These are phyloP conservation scores for Aspergillus cejpii DNA, from an alignment of 2,329 filamentous ascomycete species.

Conservation along the genomic window DNA sequence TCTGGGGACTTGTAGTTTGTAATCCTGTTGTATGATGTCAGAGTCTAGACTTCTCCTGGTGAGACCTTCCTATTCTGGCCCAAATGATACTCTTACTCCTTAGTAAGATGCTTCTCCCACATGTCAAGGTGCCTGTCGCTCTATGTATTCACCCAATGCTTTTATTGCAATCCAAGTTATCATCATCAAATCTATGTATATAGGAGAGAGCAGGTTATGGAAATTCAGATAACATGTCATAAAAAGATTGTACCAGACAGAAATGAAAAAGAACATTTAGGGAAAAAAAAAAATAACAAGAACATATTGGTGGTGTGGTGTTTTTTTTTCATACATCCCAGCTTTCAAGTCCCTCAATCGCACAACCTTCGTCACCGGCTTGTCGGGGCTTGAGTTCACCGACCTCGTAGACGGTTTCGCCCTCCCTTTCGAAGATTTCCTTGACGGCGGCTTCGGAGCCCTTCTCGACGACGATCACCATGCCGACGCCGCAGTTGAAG, in stretches of 20 bases:
- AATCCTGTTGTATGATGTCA: not conserved
- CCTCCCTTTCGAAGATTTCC: conserved; percentile 55
- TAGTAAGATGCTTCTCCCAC: too few species aligned
- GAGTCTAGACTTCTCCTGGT: not conserved
- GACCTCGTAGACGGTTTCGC: conserved; percentile 71
- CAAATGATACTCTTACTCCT: too few species aligned
- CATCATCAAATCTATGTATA: conserved; percentile 5
- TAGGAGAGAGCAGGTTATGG: conserved; percentile 7
- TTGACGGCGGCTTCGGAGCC: conserved; percentile 57
- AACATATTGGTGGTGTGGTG: conserved; percentile 4
- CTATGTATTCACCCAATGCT: not conserved
- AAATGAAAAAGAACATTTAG: conserved; percentile 7
- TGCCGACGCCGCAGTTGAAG: conserved; percentile 92
- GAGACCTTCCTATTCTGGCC: too few species aligned
- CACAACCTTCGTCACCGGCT: conserved; percentile 52
- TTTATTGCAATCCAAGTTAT: not conserved
- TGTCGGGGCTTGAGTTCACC: conserved; percentile 61
- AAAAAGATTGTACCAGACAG: conserved; percentile 8
- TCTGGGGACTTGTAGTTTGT: not conserved
- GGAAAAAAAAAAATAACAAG: conserved; percentile 9
- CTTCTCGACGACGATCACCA: conserved; percentile 75
- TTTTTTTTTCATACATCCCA: conserved; percentile 30
- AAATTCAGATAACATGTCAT: conserved; percentile 1
- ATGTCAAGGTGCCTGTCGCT: too few species aligned
- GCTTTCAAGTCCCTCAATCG: conserved; percentile 54